Conservation (phyloP, 345 rosid genomes). For the Dipteronia sinensis region DNA sequence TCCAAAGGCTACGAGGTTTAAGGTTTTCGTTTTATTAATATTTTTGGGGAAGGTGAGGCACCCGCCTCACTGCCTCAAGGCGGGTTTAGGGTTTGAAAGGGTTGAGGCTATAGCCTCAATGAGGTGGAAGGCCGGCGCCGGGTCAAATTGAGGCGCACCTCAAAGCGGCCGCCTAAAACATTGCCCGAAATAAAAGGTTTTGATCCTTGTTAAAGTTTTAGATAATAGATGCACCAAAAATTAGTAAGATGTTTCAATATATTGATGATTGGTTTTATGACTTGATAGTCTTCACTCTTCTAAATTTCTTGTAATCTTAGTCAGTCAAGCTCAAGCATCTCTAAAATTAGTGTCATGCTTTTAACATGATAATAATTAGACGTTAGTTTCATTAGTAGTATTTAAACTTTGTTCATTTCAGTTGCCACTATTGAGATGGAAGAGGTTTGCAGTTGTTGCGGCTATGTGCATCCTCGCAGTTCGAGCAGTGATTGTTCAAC, state of each 20-base stretch:
- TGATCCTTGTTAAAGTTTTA: not conserved
- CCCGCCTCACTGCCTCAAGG: no score
- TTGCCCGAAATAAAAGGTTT: not conserved
- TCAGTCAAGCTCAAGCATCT: not conserved
- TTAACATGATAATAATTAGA: not conserved
- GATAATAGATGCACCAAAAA: not conserved
- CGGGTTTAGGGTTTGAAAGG: no score
- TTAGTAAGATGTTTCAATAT: not conserved
- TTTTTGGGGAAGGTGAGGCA: no score
- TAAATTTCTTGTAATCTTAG: slow-evolving; percentile 1
- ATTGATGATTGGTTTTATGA: not conserved
- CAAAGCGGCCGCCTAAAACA: no score
- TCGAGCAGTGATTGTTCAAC: slow-evolving; percentile 90
- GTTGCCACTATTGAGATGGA: slow-evolving; percentile 94
- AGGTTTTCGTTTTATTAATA: no score
- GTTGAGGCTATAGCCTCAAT: no score
- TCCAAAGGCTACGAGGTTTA: no score
- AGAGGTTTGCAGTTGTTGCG: slow-evolving; percentile 88
- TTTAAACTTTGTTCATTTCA: slow-evolving; percentile 31
- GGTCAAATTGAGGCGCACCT: no score
- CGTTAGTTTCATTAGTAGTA: not conserved
- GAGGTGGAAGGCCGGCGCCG: no score
- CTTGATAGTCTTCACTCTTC: not conserved
- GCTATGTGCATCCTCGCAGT: slow-evolving; percentile 96
- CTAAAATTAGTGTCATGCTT: not conserved